phyloP scores from a whole-genome alignment of 1,284 basidiomycete species.

The Cronartium quercuum region DNA sequence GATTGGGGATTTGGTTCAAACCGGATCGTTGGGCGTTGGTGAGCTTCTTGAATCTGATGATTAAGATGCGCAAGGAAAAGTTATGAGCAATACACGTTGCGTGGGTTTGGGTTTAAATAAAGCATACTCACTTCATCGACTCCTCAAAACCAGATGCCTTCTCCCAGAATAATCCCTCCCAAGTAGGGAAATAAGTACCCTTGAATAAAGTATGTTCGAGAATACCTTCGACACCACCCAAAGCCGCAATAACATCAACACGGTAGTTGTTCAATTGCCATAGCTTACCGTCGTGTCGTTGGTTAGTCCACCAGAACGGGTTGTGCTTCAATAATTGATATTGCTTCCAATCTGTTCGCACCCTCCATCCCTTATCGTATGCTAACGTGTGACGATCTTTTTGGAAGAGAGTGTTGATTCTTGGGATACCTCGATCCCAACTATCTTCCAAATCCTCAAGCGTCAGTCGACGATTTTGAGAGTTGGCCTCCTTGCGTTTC shows the following conservation, averaged over 20 bases:
- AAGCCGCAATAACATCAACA: slow-evolving; percentile 96
- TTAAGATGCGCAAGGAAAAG: not conserved
- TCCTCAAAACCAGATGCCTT: slow-evolving; percentile 53
- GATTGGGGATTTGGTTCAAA: slow-evolving; percentile 97
- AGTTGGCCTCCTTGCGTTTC: slow-evolving; percentile 98
- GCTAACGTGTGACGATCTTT: slow-evolving; percentile 89
- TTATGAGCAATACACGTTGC: not conserved
- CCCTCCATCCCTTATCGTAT: slow-evolving; percentile 76
- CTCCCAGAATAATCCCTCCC: slow-evolving; percentile 74
- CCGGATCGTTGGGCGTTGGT: slow-evolving; percentile 94
- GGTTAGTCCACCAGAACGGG: slow-evolving; percentile 98
- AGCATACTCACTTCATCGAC: slow-evolving; percentile 71
- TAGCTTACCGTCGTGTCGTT: slow-evolving; percentile 93
- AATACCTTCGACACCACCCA: slow-evolving; percentile 96
- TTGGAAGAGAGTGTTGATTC: slow-evolving; percentile 96
- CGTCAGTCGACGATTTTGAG: slow-evolving; percentile 90
- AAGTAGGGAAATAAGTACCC: slow-evolving; percentile 63
- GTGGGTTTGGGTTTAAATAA: too few relatives aligned
- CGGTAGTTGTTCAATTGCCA: slow-evolving; percentile 99
- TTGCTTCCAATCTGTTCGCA: slow-evolving; percentile 90
- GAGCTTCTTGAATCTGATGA: slow-evolving; percentile 53
- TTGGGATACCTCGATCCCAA: slow-evolving; percentile 86
- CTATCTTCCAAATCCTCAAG: slow-evolving; percentile 49
- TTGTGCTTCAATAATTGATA: slow-evolving; percentile 92
- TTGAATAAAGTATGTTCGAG: slow-evolving; percentile 97